Evolutionary conservation across 2,329 filamentous ascomycete species (phyloP).

Genomic region (Bipolaris victoriae): DNA sequence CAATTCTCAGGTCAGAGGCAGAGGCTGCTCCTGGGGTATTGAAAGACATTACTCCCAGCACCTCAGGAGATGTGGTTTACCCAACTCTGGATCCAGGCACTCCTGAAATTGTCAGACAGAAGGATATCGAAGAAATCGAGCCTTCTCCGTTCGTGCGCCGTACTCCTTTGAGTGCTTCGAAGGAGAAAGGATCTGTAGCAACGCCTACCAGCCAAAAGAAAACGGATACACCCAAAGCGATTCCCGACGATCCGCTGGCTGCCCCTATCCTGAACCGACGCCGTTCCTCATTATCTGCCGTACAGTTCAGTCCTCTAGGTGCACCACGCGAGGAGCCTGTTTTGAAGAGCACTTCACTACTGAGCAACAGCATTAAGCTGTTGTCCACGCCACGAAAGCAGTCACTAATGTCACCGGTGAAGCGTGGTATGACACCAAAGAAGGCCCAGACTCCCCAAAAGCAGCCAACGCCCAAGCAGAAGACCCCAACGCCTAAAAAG

Average conservation of each 20-base stretch:
- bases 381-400: conserved; percentile 58
- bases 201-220: conserved; percentile 32
- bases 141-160: conserved; percentile 44
- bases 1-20: conserved; percentile 12
- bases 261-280: conserved; percentile 45
- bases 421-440: conserved; percentile 48
- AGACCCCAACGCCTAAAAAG: conserved; percentile 48
- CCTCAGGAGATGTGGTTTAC: conserved; percentile 32
- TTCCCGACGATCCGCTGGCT: conserved; percentile 43
- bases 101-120: conserved; percentile 35
- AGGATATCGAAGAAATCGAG: conserved; percentile 41
- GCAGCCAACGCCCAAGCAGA: conserved; percentile 49
- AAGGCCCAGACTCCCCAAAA: conserved; percentile 48
- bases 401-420: conserved; percentile 51
- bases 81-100: conserved; percentile 37
- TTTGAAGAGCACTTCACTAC: conserved; percentile 41
- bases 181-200: conserved; percentile 19
- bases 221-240: conserved; percentile 22
- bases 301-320: conserved; percentile 46
- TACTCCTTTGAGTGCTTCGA: conserved; percentile 30
- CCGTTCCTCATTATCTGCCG: conserved; percentile 42
- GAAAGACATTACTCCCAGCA: conserved; percentile 30
- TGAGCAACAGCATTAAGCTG: conserved; percentile 55
- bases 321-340: conserved; percentile 35
- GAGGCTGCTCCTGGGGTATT: conserved; percentile 21